A percentile compares a stretch with the other conserved stretches of the same genome.
Evolutionary conservation across 495 filamentous ascomycete genomes (phyloP).

Genomic region (Cryomyces minteri): DNA sequence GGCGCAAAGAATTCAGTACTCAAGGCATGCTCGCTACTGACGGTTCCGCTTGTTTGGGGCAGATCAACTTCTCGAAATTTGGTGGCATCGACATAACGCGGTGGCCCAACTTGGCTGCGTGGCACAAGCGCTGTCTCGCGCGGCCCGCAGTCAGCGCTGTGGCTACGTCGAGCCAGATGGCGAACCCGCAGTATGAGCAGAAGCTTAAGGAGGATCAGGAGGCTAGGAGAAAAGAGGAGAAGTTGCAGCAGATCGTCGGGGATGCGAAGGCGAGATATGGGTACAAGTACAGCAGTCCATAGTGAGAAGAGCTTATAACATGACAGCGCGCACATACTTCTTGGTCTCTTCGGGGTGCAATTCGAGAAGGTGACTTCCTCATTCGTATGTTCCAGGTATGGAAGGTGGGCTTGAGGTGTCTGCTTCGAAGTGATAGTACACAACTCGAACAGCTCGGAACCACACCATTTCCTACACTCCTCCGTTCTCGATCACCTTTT

Average conservation of each 20-base stretch:
- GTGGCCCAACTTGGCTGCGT: conserved; percentile 17
- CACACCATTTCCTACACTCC: too few species aligned
- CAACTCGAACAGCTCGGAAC: too few species aligned
- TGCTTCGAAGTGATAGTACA: too few species aligned
- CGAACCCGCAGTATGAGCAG: conserved; percentile 9
- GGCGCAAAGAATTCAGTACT: not conserved
- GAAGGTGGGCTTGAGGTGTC: too few species aligned
- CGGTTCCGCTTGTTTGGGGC: not conserved
- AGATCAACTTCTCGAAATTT: conserved; percentile 10
- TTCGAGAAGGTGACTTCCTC: too few species aligned
- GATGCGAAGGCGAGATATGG: conserved; percentile 19
- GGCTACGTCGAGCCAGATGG: conserved; percentile 7
- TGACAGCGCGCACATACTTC: too few species aligned
- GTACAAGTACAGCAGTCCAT: conserved; percentile 11
- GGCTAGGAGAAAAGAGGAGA: conserved; percentile 12
- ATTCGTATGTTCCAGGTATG: too few species aligned
- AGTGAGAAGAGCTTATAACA: too few species aligned
- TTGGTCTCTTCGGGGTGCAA: too few species aligned
- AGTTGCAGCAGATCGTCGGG: conserved; percentile 7
- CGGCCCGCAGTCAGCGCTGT: conserved; percentile 17
- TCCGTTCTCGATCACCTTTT: too few species aligned
- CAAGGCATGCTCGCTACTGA: not conserved
- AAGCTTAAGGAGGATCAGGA: conserved; percentile 16
- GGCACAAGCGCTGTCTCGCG: conserved; percentile 14
- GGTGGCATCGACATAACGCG: conserved; percentile 12